Percentiles rank a stretch among this genome's conserved stretches.
Conservation (phyloP, 2,329 filamentous ascomycete genomes). For the Stylonectria norvegica region DNA sequence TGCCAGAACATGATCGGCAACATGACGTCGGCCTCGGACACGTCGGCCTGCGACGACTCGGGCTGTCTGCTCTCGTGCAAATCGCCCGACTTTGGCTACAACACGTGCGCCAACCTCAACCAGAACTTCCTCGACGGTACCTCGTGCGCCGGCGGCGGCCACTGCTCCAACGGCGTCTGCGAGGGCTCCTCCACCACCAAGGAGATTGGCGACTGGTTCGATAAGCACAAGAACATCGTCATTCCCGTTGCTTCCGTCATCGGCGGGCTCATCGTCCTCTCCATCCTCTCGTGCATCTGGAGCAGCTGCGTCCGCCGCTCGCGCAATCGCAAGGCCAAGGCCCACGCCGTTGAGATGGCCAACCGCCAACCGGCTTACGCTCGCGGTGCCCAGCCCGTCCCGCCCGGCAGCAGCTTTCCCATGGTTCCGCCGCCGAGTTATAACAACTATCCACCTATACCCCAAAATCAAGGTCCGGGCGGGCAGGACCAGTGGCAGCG, state of each 20-base stretch:
- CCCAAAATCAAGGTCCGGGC: too few relatives aligned
- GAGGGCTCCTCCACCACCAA: conserved; percentile 64
- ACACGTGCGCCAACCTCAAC: conserved; percentile 70
- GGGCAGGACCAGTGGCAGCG: conserved; percentile 17
- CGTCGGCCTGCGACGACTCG: conserved; percentile 64
- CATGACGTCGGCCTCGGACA: conserved; percentile 69
- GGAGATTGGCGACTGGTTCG: conserved; percentile 73
- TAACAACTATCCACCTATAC: conserved; percentile 17
- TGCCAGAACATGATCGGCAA: conserved; percentile 81
- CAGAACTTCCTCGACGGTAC: conserved; percentile 96
- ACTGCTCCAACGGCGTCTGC: conserved; percentile 76
- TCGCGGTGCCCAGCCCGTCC: conserved; percentile 15
- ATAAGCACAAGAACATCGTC: conserved; percentile 72
- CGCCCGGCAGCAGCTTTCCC: too few relatives aligned
- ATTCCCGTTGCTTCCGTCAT: conserved; percentile 74
- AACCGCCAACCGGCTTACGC: conserved; percentile 25
- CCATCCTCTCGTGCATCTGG: conserved; percentile 64
- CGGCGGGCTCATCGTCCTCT: conserved; percentile 68
- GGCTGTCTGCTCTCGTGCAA: conserved; percentile 76
- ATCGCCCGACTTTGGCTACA: conserved; percentile 62
- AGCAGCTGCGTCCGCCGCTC: conserved; percentile 42
- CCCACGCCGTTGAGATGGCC: conserved; percentile 26
- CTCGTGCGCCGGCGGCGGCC: conserved; percentile 73
- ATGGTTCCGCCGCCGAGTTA: conserved; percentile 16
- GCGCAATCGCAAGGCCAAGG: conserved; percentile 18